Evolutionary conservation across 2,329 filamentous ascomycete species (phyloP), one percentile per base, ranked within the genome.

Genomic region (Ceratocystis alfenasii): DNA sequence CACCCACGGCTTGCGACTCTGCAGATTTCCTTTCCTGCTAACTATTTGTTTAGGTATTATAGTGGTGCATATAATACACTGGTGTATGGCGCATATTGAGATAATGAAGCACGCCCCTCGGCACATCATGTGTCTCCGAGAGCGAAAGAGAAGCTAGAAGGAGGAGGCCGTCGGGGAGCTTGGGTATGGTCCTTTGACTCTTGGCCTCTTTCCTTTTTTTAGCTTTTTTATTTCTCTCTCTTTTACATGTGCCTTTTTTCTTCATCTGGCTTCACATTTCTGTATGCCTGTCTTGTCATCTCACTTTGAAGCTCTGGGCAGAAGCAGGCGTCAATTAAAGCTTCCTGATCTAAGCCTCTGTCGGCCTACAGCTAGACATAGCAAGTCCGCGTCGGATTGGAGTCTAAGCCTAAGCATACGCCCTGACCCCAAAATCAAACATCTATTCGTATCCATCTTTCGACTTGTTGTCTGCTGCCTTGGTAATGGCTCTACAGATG

Each of bases 111-210:
- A 10, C 48, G n/a, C 30, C 25, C 28, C 28, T 59, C 28, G 55
- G 55, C 22, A 36, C 33, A n/a, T 25, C 55, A 59, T 25, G 57
- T 25, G 30, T 44, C 48, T 59, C 63, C 30, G 48, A 41, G 20
- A 7, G 48, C 28, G 28, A 50, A 41, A 6, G 20, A 64, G 62
- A 57, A 64, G 30, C 22, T 25, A 33, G 55, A 59, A 46, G 44
- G 60, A 62, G 20, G 60, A 62, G 36, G 60, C 36, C 44, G 41
- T n/a, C n/a, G 46, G 12, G 55, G 28, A 59, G 55, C 55, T 59
- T 59, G 55, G 55, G 55, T 59, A 15, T 46, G 8, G 17, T 10
- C 20, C 36, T 33, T 25, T 45, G 7, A 20, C 44, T 22, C 22
- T 22, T 46, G n/a, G 48, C 48, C n/a, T 25, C 44, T 25, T 57